Evolutionary conservation across 176 grass and related monocot species (phyloP), one percentile per base, ranked within the genome.

Genomic region (Triticum aestivum): DNA sequence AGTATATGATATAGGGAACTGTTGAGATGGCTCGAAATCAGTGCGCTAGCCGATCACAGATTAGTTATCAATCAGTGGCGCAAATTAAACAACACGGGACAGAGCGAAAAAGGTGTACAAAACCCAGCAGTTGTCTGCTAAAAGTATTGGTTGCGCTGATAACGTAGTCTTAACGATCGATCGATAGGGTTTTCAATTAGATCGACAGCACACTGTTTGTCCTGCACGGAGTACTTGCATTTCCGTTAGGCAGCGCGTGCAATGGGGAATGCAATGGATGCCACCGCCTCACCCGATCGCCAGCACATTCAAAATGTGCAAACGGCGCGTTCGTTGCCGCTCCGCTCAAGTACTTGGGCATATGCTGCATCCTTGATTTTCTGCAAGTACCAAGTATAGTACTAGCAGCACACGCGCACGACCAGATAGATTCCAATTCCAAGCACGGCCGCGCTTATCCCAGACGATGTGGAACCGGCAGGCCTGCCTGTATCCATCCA

Each of bases 101-200:
- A 5, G 2, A 42, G 39, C 2, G 38, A 86, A 69, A 69, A 86
- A 69, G 21, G 15, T 42, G 32, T 1, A 5, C 54, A 77, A 83
- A 61, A 33, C 54, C 61, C 64, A 86, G 4, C 65, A 73, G 37
- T 11, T 47, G 47, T 49, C 0, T 5, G 47, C 13, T 51, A 5
- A 13, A 49, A 49, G 56, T 8, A 61, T 17, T 4, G 2, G 79
- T 35, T 65, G 12, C 68, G 69, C 2, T 63, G 64, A 91, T 18
- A 79, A 61, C 20, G 30, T 49, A 61, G 85, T 80, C 58, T 69
- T 20, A 90, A 87, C 89, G 8, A 21, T 80, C 56, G 32, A 26
- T 18, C 76, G 44, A 9, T 47, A 37, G 2, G 24, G 65, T 44
- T 66, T 35, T 9, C 63, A 23, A 38, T 78, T 72, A 33, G 32